Conservation (phyloP, 768 basidiomycete genomes). For the Lactifluus volemus region DNA sequence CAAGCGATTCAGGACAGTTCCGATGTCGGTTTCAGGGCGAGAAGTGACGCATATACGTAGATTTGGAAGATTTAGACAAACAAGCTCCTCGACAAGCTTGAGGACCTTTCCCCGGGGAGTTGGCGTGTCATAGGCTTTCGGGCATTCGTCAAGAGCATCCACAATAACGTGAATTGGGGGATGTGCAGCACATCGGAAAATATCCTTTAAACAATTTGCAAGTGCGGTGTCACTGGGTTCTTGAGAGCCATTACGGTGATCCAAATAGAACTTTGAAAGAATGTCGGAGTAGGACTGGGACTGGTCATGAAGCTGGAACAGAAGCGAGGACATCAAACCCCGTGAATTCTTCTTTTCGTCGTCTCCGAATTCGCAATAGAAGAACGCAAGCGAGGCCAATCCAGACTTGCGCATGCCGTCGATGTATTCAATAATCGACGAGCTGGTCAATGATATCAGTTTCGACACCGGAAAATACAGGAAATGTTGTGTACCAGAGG, state of each 20-base stretch:
- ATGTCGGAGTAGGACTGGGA: neutral
- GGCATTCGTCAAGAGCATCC: too few species aligned
- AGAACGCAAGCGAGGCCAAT: neutral
- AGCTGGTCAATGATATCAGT: neutral
- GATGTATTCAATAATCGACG: neutral
- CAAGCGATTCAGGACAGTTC: neutral
- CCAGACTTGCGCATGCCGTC: neutral
- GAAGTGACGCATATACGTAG: neutral
- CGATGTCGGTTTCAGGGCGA: neutral
- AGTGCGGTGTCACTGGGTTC: neutral
- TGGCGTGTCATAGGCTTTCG: neutral
- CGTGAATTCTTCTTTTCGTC: neutral
- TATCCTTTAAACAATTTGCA: neutral
- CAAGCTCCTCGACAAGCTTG: neutral
- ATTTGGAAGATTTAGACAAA: neutral
- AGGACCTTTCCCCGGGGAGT: neutral
- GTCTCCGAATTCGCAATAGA: neutral
- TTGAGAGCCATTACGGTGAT: neutral
- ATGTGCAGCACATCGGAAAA: neutral
- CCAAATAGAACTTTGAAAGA: neutral
- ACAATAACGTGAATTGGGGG: neutral
- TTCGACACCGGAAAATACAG: neutral
- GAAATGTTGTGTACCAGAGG: neutral
- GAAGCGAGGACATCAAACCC: neutral
- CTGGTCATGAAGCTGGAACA: neutral